Conservation (phyloP, 108 stramenopile species). For the Cyclotella kingstonii region DNA sequence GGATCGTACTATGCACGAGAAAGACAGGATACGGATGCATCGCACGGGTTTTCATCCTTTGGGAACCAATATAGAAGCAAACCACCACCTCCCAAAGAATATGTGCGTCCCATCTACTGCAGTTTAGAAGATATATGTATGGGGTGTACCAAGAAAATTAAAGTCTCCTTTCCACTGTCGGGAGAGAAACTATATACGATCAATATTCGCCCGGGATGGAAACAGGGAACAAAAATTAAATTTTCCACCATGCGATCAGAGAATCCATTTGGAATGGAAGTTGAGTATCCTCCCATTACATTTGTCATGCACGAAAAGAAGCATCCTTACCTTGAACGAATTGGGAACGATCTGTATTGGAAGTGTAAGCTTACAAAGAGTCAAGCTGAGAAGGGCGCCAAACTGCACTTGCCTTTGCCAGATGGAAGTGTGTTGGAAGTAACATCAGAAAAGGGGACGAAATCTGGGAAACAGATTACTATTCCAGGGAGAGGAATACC, state of each 20-base stretch:
- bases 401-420: slow-evolving; percentile 54
- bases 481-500: slow-evolving; percentile 72
- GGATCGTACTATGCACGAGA: neutral
- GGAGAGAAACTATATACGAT: slow-evolving; percentile 57
- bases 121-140: slow-evolving; percentile 62
- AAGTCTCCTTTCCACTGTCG: slow-evolving; percentile 45
- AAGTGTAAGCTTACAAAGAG: slow-evolving; percentile 44
- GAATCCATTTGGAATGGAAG: slow-evolving; percentile 9
- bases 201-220: slow-evolving; percentile 68
- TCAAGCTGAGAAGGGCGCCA: slow-evolving; percentile 50
- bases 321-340: slow-evolving; percentile 56
- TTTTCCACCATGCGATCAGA: slow-evolving; percentile 38
- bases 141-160: slow-evolving; percentile 75
- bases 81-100: slow-evolving; percentile 19
- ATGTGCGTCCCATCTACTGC: slow-evolving; percentile 49
- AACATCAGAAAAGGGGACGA: slow-evolving; percentile 36
- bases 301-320: slow-evolving; percentile 71
- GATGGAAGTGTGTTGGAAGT: slow-evolving; percentile 58
- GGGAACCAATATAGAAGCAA: too few species aligned
- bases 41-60: slow-evolving; percentile 5
- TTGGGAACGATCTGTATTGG: slow-evolving; percentile 63
- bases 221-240: slow-evolving; percentile 71
- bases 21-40: neutral
- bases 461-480: slow-evolving; percentile 43
- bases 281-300: slow-evolving; percentile 55